A percentile compares a stretch with the other conserved stretches of the same genome.
Evolutionary conservation across 2,329 filamentous ascomycete species (phyloP).

Genomic region (Leptographium wingfieldii): DNA sequence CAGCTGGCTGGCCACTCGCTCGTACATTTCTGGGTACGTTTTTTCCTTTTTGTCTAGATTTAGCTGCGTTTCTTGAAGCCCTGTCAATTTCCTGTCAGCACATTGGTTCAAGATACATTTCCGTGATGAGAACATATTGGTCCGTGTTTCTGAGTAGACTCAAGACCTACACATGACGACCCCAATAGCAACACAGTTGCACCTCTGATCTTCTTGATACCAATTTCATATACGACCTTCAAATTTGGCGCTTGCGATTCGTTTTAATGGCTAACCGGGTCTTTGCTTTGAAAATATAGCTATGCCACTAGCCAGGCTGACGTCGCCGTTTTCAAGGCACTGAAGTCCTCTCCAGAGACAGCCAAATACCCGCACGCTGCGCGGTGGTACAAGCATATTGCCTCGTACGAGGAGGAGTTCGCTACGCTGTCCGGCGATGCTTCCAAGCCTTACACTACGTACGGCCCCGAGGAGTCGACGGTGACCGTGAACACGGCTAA

Average conservation of each 20-base stretch:
- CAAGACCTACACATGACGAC: slow-evolving; percentile 74
- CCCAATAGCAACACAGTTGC: slow-evolving; percentile 48
- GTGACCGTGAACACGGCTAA: slow-evolving; percentile 78
- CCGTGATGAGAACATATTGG: slow-evolving; percentile 66
- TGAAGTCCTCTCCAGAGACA: slow-evolving; percentile 62
- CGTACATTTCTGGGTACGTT: slow-evolving; percentile 69
- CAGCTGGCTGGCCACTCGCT: slow-evolving; percentile 53
- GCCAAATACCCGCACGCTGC: slow-evolving; percentile 87
- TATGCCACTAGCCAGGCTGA: slow-evolving; percentile 79
- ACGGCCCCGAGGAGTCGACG: slow-evolving; percentile 73
- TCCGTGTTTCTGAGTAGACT: slow-evolving; percentile 78
- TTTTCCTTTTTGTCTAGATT: background rate
- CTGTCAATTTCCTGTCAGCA: slow-evolving; percentile 26
- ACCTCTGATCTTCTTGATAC: slow-evolving; percentile 43
- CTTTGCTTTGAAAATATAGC: slow-evolving; percentile 18
- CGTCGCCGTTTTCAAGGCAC: slow-evolving; percentile 86
- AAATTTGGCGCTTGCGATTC: background rate
- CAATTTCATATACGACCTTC: background rate
- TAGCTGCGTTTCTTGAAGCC: slow-evolving; percentile 1
- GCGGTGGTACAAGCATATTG: slow-evolving; percentile 98
- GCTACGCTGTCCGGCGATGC: slow-evolving; percentile 80
- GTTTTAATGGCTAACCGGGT: background rate
- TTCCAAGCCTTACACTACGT: slow-evolving; percentile 75
- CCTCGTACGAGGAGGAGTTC: slow-evolving; percentile 88
- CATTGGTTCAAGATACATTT: background rate